Evolutionary conservation across 352 stramenopile genomes (phyloP), one percentile per base, ranked within the genome.

Genomic region (Peronosclerospora sorghi): DNA sequence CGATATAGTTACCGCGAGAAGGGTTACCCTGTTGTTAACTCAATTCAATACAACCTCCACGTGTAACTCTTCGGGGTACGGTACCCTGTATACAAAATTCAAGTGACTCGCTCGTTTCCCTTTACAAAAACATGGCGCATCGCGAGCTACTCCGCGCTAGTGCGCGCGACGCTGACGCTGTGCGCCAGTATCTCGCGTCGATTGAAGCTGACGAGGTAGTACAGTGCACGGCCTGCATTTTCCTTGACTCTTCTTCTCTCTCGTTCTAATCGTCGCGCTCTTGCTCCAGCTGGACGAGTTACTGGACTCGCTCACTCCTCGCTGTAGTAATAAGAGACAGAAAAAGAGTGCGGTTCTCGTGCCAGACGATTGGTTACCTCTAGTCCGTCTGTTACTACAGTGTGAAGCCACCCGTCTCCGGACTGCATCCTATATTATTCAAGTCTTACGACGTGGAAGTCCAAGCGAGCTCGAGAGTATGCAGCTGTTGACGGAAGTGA

Each of bases 401-500:
- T 75, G 63, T 15, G 51, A 79, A 14, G 26, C 59, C 10, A 72
- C 71, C 13, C 62, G 76, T 7, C 53, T 83, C 17, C 71, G 67
- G 18, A 69, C 76, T 5, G 60, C 67, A 14, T 81, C 66, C 12
- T 60, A 65, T 15, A 68, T 86, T 41, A 56, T 86, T 17, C 64
- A 80, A 40, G 61, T 71, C 3, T 50, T 88, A 14, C 81, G 76
- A 41, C 54, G 58, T 4, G 67, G 73, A 18, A 60, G 51, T 13
- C 47, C 57, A 19, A 88, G 65, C 37, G 78, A 91, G 34, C 53
- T 87, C 29, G 72, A 85, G 51, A 65, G 62, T 32, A 78, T 80
- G 62, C 73, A 84, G 47, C 82, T 81, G 56, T 59, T 88, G 35
- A 80, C 76, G 1, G 79, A 91, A 56, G 64, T 91, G 17, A 78